Evolutionary conservation across 2,329 filamentous ascomycete genomes (phyloP).

Genomic region (Hypoxylon sp.): DNA sequence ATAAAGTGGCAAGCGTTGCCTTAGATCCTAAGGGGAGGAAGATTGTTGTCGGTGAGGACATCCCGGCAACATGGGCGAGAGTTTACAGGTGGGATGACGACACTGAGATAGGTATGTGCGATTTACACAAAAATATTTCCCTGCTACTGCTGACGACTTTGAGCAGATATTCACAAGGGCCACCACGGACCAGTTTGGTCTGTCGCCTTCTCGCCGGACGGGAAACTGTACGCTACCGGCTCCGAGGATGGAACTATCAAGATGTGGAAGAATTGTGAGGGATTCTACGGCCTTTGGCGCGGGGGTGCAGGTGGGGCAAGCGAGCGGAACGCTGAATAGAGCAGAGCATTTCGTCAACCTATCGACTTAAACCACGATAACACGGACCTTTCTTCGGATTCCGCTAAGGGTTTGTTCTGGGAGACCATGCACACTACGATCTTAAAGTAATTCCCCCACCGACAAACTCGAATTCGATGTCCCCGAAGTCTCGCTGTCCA

Average conservation of each 20-base stretch:
- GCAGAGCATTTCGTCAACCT: conserved; percentile 42
- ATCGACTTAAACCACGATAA: conserved; percentile 29
- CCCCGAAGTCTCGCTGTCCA: not conserved
- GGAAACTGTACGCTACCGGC: conserved; percentile 94
- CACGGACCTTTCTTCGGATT: conserved; percentile 26
- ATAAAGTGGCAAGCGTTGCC: conserved; percentile 92
- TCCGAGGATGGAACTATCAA: conserved; percentile 99
- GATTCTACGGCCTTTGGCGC: conserved; percentile 75
- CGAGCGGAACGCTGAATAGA: conserved; percentile 59
- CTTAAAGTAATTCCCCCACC: not conserved
- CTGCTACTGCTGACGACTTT: conserved; percentile 41
- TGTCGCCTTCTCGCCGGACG: conserved; percentile 92
- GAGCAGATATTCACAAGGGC: conserved; percentile 88
- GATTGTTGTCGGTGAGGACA: conserved; percentile 88
- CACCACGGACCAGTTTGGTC: conserved; percentile 99
- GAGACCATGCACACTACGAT: conserved; percentile 28
- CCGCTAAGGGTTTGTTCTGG: conserved; percentile 35
- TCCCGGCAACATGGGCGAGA: conserved; percentile 95
- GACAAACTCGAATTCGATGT: not conserved
- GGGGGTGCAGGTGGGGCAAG: conserved; percentile 59
- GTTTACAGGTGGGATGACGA: conserved; percentile 91
- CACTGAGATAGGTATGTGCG: conserved; percentile 77
- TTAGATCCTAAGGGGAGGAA: conserved; percentile 85
- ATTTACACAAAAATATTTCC: not conserved
- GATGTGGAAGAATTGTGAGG: conserved; percentile 81